A percentile compares a stretch with the other conserved stretches of the same genome.
Evolutionary conservation across 306 rosid species (phyloP).

Genomic region (Hippophae rhamnoides): DNA sequence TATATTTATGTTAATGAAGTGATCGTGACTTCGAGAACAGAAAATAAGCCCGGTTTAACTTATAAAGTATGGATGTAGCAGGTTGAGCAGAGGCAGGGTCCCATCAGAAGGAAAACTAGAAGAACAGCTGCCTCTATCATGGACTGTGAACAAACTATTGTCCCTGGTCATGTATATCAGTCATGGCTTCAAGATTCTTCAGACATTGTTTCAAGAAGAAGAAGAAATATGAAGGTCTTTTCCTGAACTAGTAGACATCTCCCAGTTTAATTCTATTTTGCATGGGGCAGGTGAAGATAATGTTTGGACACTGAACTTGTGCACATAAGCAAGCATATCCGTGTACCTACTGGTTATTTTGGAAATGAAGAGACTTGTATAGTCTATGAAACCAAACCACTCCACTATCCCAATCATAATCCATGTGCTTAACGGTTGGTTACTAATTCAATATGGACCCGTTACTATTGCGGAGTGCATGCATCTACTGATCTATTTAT

Average conservation of each 20-base stretch:
- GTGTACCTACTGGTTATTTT: too few species aligned
- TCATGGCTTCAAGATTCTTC: conserved; percentile 68
- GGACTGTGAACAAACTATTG: conserved; percentile 67
- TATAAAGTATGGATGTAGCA: conserved; percentile 28
- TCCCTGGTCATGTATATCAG: conserved; percentile 63
- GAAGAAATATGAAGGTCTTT: conserved; percentile 61
- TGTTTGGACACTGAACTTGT: background rate
- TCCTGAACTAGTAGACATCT: conserved; percentile 12
- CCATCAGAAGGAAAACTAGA: conserved; percentile 42
- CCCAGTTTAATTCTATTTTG: conserved; percentile 9
- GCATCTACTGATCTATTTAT: too few species aligned
- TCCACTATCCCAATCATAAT: too few species aligned
- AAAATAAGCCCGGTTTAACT: conserved; percentile 4
- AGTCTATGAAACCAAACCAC: too few species aligned
- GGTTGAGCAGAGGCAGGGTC: conserved; percentile 29
- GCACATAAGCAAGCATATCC: too few species aligned
- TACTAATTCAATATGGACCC: too few species aligned
- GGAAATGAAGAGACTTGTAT: too few species aligned
- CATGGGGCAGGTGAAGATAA: background rate
- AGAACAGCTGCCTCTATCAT: conserved; percentile 22
- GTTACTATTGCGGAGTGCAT: too few species aligned
- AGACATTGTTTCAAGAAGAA: conserved; percentile 47
- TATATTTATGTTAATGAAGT: background rate
- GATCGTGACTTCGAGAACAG: background rate
- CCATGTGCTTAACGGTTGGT: too few species aligned